These are phyloP conservation scores for Rhizoctonia solani DNA, from an alignment of 1,284 basidiomycete genomes.

Conservation along the genomic window DNA sequence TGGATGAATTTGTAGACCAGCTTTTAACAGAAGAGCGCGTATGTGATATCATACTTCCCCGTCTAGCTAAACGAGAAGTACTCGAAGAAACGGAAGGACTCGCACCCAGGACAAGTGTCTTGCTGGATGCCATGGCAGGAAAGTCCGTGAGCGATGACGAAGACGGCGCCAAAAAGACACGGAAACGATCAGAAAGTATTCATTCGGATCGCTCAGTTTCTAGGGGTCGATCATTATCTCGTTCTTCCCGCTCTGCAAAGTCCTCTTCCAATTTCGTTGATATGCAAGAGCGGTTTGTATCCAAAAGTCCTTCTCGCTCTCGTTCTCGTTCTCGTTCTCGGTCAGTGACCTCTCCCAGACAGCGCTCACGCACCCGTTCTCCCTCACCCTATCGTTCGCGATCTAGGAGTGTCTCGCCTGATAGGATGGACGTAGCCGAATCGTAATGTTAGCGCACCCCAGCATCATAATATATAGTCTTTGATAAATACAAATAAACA, in stretches of 20 bases:
- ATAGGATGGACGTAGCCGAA: constrained; percentile 40
- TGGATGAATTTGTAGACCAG: constrained; percentile 91
- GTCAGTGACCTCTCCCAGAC: constrained; percentile 16
- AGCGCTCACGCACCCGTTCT: constrained; percentile 19
- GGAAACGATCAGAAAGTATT: constrained; percentile 6
- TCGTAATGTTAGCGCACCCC: background rate
- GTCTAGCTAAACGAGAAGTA: constrained; percentile 82
- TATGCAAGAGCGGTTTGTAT: constrained; percentile 24
- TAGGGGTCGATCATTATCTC: constrained; percentile 8
- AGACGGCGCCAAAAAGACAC: constrained; percentile 21
- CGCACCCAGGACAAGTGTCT: constrained; percentile 74
- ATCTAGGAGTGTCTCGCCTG: constrained; percentile 48
- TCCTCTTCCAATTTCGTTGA: background rate
- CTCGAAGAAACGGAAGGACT: constrained; percentile 93
- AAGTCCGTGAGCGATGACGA: constrained; percentile 38
- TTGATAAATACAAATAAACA: background rate
- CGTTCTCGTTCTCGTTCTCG: constrained; percentile 37
- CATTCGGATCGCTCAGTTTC: constrained; percentile 6
- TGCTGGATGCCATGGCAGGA: constrained; percentile 82
- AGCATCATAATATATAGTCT: background rate
- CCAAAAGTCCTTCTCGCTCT: constrained; percentile 42
- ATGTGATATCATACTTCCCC: constrained; percentile 94
- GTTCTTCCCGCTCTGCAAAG: background rate
- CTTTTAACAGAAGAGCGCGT: constrained; percentile 88
- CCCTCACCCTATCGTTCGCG: constrained; percentile 43